phyloP scores from a whole-genome alignment of 805 yeast species.

The Candida broadrunensis region DNA sequence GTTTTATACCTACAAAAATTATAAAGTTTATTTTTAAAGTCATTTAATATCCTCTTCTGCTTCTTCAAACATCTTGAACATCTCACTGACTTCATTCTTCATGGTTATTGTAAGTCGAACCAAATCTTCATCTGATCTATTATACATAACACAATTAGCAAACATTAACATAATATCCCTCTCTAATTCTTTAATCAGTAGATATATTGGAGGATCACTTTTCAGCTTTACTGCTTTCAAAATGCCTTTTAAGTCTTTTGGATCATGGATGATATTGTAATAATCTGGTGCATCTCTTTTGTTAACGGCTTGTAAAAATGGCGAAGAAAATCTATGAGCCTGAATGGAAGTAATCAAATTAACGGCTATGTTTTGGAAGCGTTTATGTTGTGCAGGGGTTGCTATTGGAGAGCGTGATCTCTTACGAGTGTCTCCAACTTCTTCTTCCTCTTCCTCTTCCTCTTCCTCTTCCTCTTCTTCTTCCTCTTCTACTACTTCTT shows the following conservation, averaged over 20 bases:
- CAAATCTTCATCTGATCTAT: conserved; percentile 61
- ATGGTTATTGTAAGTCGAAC: conserved; percentile 63
- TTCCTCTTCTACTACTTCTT: conserved; percentile 2
- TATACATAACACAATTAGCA: conserved; percentile 83
- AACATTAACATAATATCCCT: conserved; percentile 73
- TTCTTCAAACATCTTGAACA: conserved; percentile 58
- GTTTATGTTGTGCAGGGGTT: conserved; percentile 34
- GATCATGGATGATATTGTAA: conserved; percentile 55
- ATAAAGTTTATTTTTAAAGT: too few species aligned
- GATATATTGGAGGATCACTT: conserved; percentile 36
- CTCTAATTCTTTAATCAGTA: conserved; percentile 59
- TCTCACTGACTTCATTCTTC: conserved; percentile 62
- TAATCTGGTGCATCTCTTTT: conserved; percentile 69
- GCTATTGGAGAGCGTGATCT: conserved; percentile 17
- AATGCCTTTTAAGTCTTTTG: conserved; percentile 68
- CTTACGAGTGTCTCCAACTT: conserved; percentile 7
- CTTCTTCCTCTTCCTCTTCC: not conserved
- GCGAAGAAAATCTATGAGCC: conserved; percentile 70
- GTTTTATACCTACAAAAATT: too few species aligned
- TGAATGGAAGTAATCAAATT: conserved; percentile 64
- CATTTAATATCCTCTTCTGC: conserved; percentile 32
- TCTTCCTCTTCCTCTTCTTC: conserved; percentile 2
- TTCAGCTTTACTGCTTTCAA: conserved; percentile 50
- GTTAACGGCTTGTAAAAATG: conserved; percentile 69
- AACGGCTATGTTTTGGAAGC: conserved; percentile 59